phyloP scores from a whole-genome alignment of 192 early-diverging fungal genomes.

The Phlyctochytrium bullatum region DNA sequence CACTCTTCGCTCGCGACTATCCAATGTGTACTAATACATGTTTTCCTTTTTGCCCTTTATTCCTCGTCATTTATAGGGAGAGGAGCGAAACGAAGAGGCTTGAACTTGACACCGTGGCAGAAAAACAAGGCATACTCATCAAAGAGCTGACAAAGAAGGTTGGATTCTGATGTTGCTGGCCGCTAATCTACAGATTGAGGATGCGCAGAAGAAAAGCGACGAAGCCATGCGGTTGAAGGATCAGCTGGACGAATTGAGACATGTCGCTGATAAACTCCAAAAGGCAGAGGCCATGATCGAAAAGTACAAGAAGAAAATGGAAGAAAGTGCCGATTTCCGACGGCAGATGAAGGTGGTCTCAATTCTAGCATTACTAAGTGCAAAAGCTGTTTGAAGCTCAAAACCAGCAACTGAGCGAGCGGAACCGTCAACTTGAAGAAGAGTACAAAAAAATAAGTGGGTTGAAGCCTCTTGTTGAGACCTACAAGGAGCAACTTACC shows the following conservation, averaged over 20 bases:
- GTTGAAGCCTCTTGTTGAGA: constrained; percentile 81
- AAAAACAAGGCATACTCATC: constrained; percentile 59
- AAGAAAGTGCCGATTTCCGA: constrained; percentile 79
- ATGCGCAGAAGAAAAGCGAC: constrained; percentile 49
- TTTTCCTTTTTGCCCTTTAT: constrained; percentile 22
- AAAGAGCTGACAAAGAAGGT: constrained; percentile 60
- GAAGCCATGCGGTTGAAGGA: constrained; percentile 75
- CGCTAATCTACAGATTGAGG: constrained; percentile 36
- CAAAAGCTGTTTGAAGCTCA: constrained; percentile 68
- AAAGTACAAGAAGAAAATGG: constrained; percentile 94
- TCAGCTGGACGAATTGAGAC: constrained; percentile 87
- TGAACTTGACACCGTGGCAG: constrained; percentile 63
- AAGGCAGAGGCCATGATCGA: constrained; percentile 93
- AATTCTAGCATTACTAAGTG: neutral
- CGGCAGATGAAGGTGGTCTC: constrained; percentile 67
- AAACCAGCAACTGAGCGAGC: constrained; percentile 66
- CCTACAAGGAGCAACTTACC: constrained; percentile 79
- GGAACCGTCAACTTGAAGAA: constrained; percentile 77
- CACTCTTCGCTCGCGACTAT: too few relatives aligned
- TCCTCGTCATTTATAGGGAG: constrained; percentile 60
- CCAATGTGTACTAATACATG: constrained; percentile 5
- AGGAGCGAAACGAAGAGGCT: constrained; percentile 74
- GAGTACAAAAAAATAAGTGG: constrained; percentile 79
- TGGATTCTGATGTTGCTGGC: neutral
- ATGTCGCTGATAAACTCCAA: constrained; percentile 86